Conservation (phyloP, 352 stramenopile species). For the Phytopythium vexans region DNA sequence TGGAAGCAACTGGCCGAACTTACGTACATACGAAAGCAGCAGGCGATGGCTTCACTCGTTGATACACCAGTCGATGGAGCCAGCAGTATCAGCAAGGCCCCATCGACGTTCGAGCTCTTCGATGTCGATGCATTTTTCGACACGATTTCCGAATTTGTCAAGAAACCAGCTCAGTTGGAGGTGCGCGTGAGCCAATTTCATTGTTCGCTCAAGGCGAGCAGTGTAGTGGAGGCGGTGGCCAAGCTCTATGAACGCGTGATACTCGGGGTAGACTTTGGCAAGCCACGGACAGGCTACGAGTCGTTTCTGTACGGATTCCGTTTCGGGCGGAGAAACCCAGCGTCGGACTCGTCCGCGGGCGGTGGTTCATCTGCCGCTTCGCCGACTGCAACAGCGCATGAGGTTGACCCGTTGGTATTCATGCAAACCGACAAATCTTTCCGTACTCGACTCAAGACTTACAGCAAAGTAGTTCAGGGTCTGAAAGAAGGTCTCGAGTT, state of each 20-base stretch:
- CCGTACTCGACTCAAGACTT: slow-evolving; percentile 41
- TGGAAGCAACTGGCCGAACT: slow-evolving; percentile 64
- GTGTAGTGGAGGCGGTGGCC: slow-evolving; percentile 53
- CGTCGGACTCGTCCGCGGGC: slow-evolving; percentile 7
- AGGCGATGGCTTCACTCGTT: slow-evolving; percentile 7
- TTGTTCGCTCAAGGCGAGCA: slow-evolving; percentile 49
- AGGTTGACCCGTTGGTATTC: slow-evolving; percentile 8
- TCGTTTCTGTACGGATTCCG: slow-evolving; percentile 69
- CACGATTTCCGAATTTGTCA: slow-evolving; percentile 37
- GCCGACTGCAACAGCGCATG: neutral
- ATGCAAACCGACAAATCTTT: slow-evolving; percentile 20
- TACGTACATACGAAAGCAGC: slow-evolving; percentile 54
- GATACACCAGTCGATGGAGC: neutral
- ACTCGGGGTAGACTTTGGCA: slow-evolving; percentile 59
- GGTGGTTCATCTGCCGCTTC: neutral
- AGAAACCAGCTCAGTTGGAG: slow-evolving; percentile 46
- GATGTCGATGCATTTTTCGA: slow-evolving; percentile 57
- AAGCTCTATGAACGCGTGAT: slow-evolving; percentile 66
- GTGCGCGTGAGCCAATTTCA: slow-evolving; percentile 54
- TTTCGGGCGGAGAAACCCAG: slow-evolving; percentile 50
- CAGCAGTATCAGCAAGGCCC: neutral
- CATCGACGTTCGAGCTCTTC: slow-evolving; percentile 50
- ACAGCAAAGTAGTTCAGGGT: slow-evolving; percentile 53
- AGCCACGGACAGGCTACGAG: slow-evolving; percentile 42
- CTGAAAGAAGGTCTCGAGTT: slow-evolving; percentile 53